phyloP scores from a whole-genome alignment of 1,284 basidiomycete species.

The Trichosporon sp. region DNA sequence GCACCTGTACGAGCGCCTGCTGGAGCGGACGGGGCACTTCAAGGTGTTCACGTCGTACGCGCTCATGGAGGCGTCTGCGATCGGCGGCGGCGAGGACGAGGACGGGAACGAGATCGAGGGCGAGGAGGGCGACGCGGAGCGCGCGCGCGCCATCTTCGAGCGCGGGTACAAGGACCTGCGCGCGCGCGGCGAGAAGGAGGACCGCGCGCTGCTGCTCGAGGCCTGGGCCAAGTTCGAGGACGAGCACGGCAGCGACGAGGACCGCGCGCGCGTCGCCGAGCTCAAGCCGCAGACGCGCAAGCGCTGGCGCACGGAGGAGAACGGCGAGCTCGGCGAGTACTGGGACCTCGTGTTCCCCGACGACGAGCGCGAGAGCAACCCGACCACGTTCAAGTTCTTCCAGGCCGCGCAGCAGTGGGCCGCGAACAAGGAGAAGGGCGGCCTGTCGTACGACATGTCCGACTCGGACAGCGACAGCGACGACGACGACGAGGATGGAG shows the following conservation, averaged over 20 bases:
- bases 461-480: conserved; percentile 37
- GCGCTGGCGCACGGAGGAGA: conserved; percentile 73
- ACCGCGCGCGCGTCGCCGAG: conserved; percentile 70
- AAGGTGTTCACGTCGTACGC: conserved; percentile 60
- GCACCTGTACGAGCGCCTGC: conserved; percentile 82
- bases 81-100: conserved; percentile 61
- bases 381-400: conserved; percentile 86
- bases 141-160: conserved; percentile 74
- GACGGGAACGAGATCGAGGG: conserved; percentile 67
- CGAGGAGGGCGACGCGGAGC: conserved; percentile 63
- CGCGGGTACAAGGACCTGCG: conserved; percentile 82
- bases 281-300: conserved; percentile 90
- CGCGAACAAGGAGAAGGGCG: conserved; percentile 33
- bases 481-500: conserved; percentile 18
- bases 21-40: conserved; percentile 84
- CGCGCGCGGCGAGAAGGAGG: conserved; percentile 72
- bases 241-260: conserved; percentile 64
- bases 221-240: conserved; percentile 91
- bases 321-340: conserved; percentile 77
- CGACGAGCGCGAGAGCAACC: conserved; percentile 86
- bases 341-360: conserved; percentile 93
- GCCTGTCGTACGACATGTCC: conserved; percentile 42
- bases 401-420: conserved; percentile 88
- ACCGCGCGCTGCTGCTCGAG: conserved; percentile 83
- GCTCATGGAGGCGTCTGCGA: conserved; percentile 48